Percentiles rank a stretch among this genome's conserved stretches.
phyloP scores from a whole-genome alignment of 148 eudicot species.

The Camellia sinensis region DNA sequence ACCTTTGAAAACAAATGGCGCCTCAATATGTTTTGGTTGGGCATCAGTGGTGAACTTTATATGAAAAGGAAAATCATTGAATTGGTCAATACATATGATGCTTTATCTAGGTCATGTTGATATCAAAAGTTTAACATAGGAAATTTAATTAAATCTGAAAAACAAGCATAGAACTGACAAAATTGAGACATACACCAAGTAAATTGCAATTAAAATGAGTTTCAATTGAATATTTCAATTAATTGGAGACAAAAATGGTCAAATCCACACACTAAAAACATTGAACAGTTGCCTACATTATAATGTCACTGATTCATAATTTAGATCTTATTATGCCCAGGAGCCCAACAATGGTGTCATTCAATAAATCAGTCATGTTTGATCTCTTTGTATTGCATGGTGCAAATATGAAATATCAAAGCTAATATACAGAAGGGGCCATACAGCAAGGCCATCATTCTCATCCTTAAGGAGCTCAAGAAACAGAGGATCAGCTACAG shows the following conservation, averaged over 20 bases:
- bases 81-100: not conserved
- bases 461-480: slow-evolving; percentile 98
- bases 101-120: not conserved
- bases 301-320: not conserved
- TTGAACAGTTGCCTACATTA: not conserved
- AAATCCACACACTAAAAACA: not conserved
- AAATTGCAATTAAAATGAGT: not conserved
- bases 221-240: not conserved
- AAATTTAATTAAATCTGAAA: not conserved
- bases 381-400: not conserved
- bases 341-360: not conserved
- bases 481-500: slow-evolving; percentile 85
- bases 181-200: not conserved
- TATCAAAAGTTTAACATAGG: not conserved
- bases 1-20: too few species aligned
- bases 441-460: slow-evolving; percentile 96
- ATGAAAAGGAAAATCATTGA: not conserved
- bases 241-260: not conserved
- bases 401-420: not conserved
- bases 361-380: too few species aligned
- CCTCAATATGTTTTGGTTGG: not conserved
- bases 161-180: not conserved
- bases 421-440: slow-evolving; percentile 19
- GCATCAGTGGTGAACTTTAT: not conserved
- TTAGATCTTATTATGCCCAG: too few species aligned